phyloP scores from a whole-genome alignment of 768 basidiomycete genomes.

The Sistotremastrum niveocremeum region DNA sequence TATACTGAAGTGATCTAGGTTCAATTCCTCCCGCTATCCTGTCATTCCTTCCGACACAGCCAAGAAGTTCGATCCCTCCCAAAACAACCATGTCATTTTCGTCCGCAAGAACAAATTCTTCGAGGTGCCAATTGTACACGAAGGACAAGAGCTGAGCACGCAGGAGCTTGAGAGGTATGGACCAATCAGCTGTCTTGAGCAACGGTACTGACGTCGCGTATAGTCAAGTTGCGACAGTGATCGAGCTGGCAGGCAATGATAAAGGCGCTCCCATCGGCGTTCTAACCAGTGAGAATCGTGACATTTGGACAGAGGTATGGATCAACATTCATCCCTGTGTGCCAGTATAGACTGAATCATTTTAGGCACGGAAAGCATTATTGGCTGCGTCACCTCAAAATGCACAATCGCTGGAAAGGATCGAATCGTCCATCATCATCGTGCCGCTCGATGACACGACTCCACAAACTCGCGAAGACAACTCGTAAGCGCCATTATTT shows the following conservation, averaged over 20 bases:
- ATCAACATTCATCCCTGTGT: constrained; percentile 4
- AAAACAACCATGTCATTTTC: constrained; percentile 82
- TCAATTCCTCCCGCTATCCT: constrained; percentile 89
- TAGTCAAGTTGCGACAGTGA: constrained; percentile 58
- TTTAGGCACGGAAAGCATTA: constrained; percentile 44
- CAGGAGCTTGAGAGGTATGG: constrained; percentile 67
- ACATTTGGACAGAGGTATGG: constrained; percentile 73
- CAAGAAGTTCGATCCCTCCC: constrained; percentile 56
- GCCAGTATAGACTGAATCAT: not conserved
- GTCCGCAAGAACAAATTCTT: constrained; percentile 87
- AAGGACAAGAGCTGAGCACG: constrained; percentile 60
- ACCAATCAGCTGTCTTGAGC: not conserved
- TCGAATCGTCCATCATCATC: constrained; percentile 84
- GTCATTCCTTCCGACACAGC: constrained; percentile 73
- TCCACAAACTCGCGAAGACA: constrained; percentile 70
- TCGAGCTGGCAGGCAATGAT: constrained; percentile 41
- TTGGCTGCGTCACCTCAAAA: constrained; percentile 55
- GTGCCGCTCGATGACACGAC: constrained; percentile 73
- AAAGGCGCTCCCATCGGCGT: constrained; percentile 53
- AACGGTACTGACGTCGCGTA: constrained; percentile 1
- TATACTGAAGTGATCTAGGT: constrained; percentile 28
- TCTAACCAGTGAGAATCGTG: constrained; percentile 80
- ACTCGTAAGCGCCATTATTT: constrained; percentile 24
- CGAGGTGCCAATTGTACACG: constrained; percentile 57
- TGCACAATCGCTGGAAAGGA: constrained; percentile 50